Evolutionary conservation across 2,329 filamentous ascomycete genomes (phyloP).

Genomic region (Aspergillus uvarum): DNA sequence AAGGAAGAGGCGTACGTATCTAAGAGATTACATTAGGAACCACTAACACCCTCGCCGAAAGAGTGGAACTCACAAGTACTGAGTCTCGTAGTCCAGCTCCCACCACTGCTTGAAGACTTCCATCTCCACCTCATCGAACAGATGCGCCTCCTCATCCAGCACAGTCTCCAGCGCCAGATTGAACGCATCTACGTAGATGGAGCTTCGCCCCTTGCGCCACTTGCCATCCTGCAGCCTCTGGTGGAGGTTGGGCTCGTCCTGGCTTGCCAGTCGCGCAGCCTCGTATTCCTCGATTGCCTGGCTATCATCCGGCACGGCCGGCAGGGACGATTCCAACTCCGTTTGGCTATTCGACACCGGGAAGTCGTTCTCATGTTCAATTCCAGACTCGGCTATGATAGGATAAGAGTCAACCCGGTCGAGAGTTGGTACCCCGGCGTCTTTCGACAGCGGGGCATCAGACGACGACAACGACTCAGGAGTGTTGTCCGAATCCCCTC

Average conservation of each 20-base stretch:
- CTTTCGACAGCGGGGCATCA: constrained; percentile 38
- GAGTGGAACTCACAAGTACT: constrained; percentile 70
- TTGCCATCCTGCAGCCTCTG: constrained; percentile 56
- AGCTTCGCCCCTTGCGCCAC: constrained; percentile 77
- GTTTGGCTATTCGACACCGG: constrained; percentile 50
- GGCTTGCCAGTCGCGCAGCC: constrained; percentile 60
- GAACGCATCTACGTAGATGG: constrained; percentile 96
- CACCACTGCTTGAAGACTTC: constrained; percentile 76
- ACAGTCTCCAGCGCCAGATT: constrained; percentile 89
- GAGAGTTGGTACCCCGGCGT: not conserved
- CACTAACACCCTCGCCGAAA: not conserved
- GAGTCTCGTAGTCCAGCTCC: constrained; percentile 73
- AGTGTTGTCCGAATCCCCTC: constrained; percentile 5
- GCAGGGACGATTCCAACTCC: constrained; percentile 70
- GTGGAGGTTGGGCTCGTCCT: constrained; percentile 43
- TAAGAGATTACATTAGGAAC: constrained; percentile 33
- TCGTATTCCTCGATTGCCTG: constrained; percentile 81
- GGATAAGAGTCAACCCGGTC: constrained; percentile 25
- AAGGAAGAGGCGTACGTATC: constrained; percentile 88
- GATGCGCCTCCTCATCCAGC: constrained; percentile 78
- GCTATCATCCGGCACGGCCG: constrained; percentile 64
- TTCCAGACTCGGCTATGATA: not conserved
- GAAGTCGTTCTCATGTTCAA: constrained; percentile 29
- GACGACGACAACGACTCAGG: not conserved
- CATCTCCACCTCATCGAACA: constrained; percentile 79